These are phyloP conservation scores for Cicer chorassanicum DNA, from an alignment of 306 rosid genomes.

Conservation along the genomic window DNA sequence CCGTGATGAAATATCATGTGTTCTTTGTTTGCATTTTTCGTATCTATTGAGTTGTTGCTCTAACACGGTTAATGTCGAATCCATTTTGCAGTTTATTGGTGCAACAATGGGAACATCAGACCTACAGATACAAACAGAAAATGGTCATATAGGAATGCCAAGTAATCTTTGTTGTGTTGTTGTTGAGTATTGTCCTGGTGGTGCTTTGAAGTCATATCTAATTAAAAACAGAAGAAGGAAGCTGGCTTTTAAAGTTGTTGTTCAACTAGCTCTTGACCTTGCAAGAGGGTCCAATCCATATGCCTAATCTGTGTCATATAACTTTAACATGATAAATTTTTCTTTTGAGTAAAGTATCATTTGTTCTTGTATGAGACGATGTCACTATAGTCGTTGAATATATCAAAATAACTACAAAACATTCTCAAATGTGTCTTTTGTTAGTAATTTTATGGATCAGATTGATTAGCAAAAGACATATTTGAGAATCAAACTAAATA, in stretches of 20 bases:
- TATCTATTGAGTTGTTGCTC: too few species aligned
- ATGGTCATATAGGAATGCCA: constrained; percentile 95
- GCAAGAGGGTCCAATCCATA: constrained; percentile 84
- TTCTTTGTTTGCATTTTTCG: too few species aligned
- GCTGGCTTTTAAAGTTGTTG: constrained; percentile 96
- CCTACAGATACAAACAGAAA: constrained; percentile 85
- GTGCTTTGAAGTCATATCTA: constrained; percentile 93
- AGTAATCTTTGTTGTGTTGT: constrained; percentile 92
- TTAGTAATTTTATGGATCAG: too few species aligned
- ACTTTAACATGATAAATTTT: constrained; percentile 29
- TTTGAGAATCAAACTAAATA: too few species aligned
- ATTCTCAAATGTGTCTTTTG: too few species aligned
- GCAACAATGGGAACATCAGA: constrained; percentile 93
- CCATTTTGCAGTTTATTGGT: constrained; percentile 80
- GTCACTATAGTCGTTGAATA: too few species aligned
- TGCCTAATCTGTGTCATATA: constrained; percentile 50
- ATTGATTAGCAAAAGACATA: too few species aligned
- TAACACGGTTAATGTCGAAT: constrained; percentile 21
- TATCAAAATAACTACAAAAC: too few species aligned
- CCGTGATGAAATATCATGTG: too few species aligned
- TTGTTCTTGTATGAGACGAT: too few species aligned
- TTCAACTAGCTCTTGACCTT: constrained; percentile 95
- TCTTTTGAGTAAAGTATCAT: background rate
- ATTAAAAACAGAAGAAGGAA: constrained; percentile 93
- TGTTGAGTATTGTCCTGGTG: constrained; percentile 99